These are phyloP conservation scores for Neophaeococcomyces mojaviensis DNA, from an alignment of 2,329 filamentous ascomycete species.

Conservation along the genomic window DNA sequence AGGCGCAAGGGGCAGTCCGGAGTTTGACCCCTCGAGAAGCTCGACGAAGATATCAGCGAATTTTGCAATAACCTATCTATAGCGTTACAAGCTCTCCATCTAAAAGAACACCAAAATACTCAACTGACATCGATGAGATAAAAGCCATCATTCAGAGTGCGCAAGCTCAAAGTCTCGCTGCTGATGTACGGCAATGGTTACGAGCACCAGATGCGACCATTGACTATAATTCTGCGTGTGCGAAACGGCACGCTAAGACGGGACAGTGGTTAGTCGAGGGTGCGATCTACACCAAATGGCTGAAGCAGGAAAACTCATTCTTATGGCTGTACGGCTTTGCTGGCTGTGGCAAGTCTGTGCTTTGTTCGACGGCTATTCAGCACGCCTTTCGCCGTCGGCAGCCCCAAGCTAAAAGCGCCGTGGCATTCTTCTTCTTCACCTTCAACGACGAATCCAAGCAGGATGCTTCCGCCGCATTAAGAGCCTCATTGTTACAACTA, in stretches of 20 bases:
- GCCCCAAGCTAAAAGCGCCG: conserved; percentile 13
- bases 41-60: conserved; percentile 32
- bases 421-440: conserved; percentile 26
- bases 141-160: conserved; percentile 24
- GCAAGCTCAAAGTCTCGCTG: conserved; percentile 23
- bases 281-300: conserved; percentile 22
- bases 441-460: conserved; percentile 26
- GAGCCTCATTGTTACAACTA: conserved; percentile 25
- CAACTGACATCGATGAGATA: conserved; percentile 25
- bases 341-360: conserved; percentile 28
- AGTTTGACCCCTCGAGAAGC: conserved; percentile 30
- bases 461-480: conserved; percentile 22
- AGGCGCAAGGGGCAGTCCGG: too few species aligned
- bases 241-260: conserved; percentile 28
- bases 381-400: conserved; percentile 16
- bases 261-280: conserved; percentile 29
- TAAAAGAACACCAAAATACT: conserved; percentile 22
- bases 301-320: conserved; percentile 23
- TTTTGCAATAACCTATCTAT: conserved; percentile 26
- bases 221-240: conserved; percentile 28
- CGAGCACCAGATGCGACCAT: conserved; percentile 31
- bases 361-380: conserved; percentile 27
- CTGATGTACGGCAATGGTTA: conserved; percentile 27
- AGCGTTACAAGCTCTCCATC: conserved; percentile 29
- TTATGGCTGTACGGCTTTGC: conserved; percentile 28